Conservation (phyloP, 2,329 filamentous ascomycete species). For the Alternaria ventricosa region DNA sequence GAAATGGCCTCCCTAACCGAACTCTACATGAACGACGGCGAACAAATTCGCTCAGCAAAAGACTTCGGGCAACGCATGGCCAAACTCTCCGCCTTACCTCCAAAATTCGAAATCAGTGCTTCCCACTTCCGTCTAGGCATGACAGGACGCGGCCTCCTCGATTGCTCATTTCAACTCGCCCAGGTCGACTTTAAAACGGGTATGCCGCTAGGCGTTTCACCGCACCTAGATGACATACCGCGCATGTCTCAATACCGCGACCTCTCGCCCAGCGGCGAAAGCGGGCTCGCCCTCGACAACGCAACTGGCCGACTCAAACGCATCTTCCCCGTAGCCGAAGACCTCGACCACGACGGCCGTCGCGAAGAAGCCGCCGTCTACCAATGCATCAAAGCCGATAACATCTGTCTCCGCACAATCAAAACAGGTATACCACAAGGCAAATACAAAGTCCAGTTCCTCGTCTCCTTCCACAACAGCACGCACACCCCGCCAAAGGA, state of each 20-base stretch:
- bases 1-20: slow-evolving; percentile 50
- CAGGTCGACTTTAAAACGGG: slow-evolving; percentile 50
- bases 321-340: slow-evolving; percentile 44
- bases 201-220: slow-evolving; percentile 33
- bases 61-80: slow-evolving; percentile 46
- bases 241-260: slow-evolving; percentile 31
- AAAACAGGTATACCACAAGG: slow-evolving; percentile 49
- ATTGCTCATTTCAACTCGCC: slow-evolving; percentile 39
- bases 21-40: slow-evolving; percentile 48
- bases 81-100: slow-evolving; percentile 45
- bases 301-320: slow-evolving; percentile 32
- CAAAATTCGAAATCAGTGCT: slow-evolving; percentile 44
- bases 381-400: slow-evolving; percentile 40
- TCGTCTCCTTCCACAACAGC: slow-evolving; percentile 39
- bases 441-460: slow-evolving; percentile 45
- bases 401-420: slow-evolving; percentile 45
- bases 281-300: slow-evolving; percentile 37
- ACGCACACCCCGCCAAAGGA: slow-evolving; percentile 31
- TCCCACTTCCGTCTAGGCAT: slow-evolving; percentile 44
- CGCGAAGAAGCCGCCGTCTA: slow-evolving; percentile 46
- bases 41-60: slow-evolving; percentile 37
- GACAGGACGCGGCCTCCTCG: slow-evolving; percentile 35
- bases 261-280: slow-evolving; percentile 36
- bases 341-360: slow-evolving; percentile 45
- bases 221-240: slow-evolving; percentile 29